phyloP scores from a whole-genome alignment of 371 early-diverging fungal species.

The Nematocida ausubeli region DNA sequence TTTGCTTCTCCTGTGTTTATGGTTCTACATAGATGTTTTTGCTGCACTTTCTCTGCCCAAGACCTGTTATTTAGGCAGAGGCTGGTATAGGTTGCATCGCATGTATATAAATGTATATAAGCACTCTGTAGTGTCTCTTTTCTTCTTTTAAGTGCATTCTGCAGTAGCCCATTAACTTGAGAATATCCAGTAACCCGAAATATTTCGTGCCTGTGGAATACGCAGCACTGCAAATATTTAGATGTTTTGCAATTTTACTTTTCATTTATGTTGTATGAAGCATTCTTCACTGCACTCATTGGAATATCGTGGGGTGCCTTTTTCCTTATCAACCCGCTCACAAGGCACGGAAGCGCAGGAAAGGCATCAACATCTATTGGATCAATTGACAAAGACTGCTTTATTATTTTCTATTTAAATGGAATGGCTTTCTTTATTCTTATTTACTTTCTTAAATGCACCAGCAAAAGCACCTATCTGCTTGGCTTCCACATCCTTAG shows the following conservation, averaged over 20 bases:
- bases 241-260: constrained; percentile 19
- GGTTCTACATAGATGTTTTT: too few species aligned
- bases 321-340: constrained; percentile 14
- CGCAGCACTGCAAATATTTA: not conserved
- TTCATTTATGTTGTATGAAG: constrained; percentile 29
- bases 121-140: too few species aligned
- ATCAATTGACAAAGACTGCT: constrained; percentile 29
- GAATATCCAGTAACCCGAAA: too few species aligned
- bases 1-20: too few species aligned
- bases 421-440: not conserved
- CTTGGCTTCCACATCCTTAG: constrained; percentile 18
- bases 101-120: too few species aligned
- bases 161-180: too few species aligned
- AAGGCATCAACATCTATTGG: not conserved
- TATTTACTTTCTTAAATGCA: not conserved
- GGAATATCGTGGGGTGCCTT: constrained; percentile 8
- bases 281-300: constrained; percentile 16
- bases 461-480: not conserved
- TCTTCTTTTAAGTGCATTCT: too few species aligned
- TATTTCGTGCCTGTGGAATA: too few species aligned
- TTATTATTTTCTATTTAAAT: constrained; percentile 47
- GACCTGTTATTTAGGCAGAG: too few species aligned
- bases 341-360: not conserved
- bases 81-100: too few species aligned
- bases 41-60: too few species aligned